These are phyloP conservation scores for Trichophyton rubrum DNA, from an alignment of 2,329 filamentous ascomycete genomes.

Conservation along the genomic window DNA sequence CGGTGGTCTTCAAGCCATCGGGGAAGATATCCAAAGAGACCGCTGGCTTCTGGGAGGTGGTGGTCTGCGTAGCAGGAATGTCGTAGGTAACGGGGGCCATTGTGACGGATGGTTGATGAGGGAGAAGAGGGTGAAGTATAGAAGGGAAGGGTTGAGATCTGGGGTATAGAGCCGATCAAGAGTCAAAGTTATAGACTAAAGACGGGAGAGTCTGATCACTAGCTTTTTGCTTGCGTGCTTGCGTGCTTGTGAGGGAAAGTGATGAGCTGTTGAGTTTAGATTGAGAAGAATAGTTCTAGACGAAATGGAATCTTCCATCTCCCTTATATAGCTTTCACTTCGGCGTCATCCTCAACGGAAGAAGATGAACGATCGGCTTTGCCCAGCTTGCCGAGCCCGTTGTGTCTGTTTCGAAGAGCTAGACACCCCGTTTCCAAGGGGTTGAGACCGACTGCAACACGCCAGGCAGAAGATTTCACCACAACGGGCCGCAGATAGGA, in stretches of 20 bases:
- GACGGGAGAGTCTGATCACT: neutral
- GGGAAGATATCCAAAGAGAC: constrained; percentile 40
- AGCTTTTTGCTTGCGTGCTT: neutral
- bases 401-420: neutral
- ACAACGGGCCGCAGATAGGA: neutral
- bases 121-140: neutral
- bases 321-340: neutral
- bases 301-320: neutral
- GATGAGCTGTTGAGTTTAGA: neutral
- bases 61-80: constrained; percentile 4
- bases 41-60: neutral
- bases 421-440: neutral
- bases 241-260: neutral
- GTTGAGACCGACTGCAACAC: neutral
- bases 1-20: constrained; percentile 55
- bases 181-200: neutral
- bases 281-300: neutral
- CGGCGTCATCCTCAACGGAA: neutral
- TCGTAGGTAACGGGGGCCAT: constrained; percentile 15
- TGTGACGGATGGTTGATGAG: neutral
- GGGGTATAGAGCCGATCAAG: neutral
- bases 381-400: constrained; percentile 3
- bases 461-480: neutral
- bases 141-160: neutral
- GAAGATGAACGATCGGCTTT: neutral